Conservation (phyloP, 2,329 filamentous ascomycete species). For the Curvularia eragrostidis region DNA sequence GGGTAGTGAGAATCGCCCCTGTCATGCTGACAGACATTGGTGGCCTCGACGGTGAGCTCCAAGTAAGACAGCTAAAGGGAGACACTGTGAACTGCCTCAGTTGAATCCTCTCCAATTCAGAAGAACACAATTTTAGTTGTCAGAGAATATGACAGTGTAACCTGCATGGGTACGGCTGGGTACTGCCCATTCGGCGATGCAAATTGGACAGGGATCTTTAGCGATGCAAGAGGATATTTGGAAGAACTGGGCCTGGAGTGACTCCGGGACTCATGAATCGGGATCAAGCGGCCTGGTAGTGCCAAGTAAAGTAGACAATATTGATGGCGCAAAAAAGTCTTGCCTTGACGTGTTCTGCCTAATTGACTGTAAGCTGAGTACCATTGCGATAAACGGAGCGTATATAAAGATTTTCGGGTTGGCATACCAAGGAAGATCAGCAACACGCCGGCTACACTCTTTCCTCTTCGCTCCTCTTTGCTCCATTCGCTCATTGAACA, state of each 20-base stretch:
- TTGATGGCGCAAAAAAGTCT: conserved; percentile 44
- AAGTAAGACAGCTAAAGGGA: conserved; percentile 22
- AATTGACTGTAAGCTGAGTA: conserved; percentile 30
- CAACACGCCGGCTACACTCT: conserved; percentile 4
- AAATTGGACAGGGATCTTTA: conserved; percentile 47
- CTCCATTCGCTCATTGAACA: conserved; percentile 22
- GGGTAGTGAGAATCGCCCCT: conserved; percentile 10
- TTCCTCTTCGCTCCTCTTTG: conserved; percentile 15
- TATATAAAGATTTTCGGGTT: conserved; percentile 45
- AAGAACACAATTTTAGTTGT: conserved; percentile 24
- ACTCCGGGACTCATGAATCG: conserved; percentile 42
- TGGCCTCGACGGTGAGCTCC: conserved; percentile 15
- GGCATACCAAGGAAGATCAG: conserved; percentile 31
- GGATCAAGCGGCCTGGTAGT: conserved; percentile 42
- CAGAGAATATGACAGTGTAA: conserved; percentile 32
- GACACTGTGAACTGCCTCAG: conserved; percentile 22
- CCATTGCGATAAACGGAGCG: conserved; percentile 27
- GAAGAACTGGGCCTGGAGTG: conserved; percentile 42
- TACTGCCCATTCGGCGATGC: conserved; percentile 38
- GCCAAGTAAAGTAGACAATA: conserved; percentile 48
- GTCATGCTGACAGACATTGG: conserved; percentile 26
- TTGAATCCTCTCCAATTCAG: conserved; percentile 29
- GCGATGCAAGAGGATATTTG: conserved; percentile 44
- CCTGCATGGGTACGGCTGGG: conserved; percentile 33
- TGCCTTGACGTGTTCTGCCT: conserved; percentile 43